phyloP scores from a whole-genome alignment of 2,329 filamentous ascomycete species.

The Scytalidium sp. region DNA sequence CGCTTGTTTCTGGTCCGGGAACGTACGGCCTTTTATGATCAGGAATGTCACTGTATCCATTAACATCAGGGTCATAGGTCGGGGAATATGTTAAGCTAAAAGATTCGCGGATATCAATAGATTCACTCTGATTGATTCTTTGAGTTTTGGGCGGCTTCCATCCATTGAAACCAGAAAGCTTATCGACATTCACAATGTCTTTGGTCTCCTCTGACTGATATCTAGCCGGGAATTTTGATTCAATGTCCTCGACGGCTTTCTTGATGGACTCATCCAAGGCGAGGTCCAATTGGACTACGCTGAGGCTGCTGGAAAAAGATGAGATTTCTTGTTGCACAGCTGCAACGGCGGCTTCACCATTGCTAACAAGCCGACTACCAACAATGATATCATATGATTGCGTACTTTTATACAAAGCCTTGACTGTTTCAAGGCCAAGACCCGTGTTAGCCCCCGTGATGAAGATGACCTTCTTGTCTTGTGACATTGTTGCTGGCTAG shows the following conservation, averaged over 20 bases:
- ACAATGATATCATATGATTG: slow-evolving; percentile 34
- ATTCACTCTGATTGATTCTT: background rate
- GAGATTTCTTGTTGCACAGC: slow-evolving; percentile 14
- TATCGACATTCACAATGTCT: too few species aligned
- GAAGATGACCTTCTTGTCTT: slow-evolving; percentile 20
- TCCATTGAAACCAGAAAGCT: background rate
- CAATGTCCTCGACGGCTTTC: background rate
- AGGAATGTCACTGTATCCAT: slow-evolving; percentile 35
- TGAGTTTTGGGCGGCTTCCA: background rate
- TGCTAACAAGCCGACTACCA: slow-evolving; percentile 35
- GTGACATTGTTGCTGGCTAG: slow-evolving; percentile 12
- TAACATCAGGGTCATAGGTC: slow-evolving; percentile 39
- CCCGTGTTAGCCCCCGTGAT: slow-evolving; percentile 41
- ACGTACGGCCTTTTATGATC: slow-evolving; percentile 34
- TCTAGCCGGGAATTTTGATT: background rate
- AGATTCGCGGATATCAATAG: background rate
- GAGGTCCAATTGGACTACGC: slow-evolving; percentile 1
- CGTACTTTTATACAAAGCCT: slow-evolving; percentile 13
- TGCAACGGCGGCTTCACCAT: slow-evolving; percentile 37
- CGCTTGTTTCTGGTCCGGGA: slow-evolving; percentile 37
- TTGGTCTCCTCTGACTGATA: background rate
- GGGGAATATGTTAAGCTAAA: slow-evolving; percentile 45
- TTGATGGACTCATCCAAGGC: background rate
- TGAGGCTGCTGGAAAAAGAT: slow-evolving; percentile 13
- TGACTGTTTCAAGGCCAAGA: slow-evolving; percentile 35